Evolutionary conservation across 768 basidiomycete genomes (phyloP), one percentile per base, ranked within the genome.

Genomic region (Russula foetens): DNA sequence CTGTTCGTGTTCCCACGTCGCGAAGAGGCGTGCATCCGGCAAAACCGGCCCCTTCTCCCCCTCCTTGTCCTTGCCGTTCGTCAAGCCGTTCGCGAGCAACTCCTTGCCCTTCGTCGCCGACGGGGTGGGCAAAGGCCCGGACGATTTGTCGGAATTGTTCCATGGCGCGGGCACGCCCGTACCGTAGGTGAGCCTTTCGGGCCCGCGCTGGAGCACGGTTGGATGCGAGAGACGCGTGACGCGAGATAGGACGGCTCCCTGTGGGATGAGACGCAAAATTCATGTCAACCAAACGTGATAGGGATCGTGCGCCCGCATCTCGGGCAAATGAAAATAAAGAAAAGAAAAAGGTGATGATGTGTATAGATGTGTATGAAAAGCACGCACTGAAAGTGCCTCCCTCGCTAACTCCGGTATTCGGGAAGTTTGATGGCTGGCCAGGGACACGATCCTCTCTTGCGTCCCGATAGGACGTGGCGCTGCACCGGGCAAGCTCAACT

Each of bases 401-500:
- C 84, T 77, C 9, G 88, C 82, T 48, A 92, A 74, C 53, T 84
- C 81, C 7, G 87, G 86, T 48, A 90, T 76, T 56, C 85, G 75
- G 14, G 84, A 84, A 1, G 75, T 74, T 63, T 88, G 86, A 56
- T 85, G 79, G 56, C 81, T 83, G 23, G 85, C 76, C 26, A 85
- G 77, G 1, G 88, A 85, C 2, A 84, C 78, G 28, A 92, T 73
- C 47, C 82, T 78, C 59, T 81, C 78, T 56, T 74, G 72, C 31
- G 72, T 70, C 35, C 81, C 78, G 48, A 77, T 70, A 6, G 76
- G 66, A 4, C 75, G 68, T 14, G 77, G 72, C 5, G 73, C 71
- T 0, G 72, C 73, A 9, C 69, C 67, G 0, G 79, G 79, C 49
- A 67, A 68, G 39, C 77, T 74, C n/a, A 77, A 73, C 58, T 72